Percentiles rank a stretch among this genome's conserved stretches.
Evolutionary conservation across 2,329 filamentous ascomycete species (phyloP).

Genomic region (Botrytis hyacinthi): DNA sequence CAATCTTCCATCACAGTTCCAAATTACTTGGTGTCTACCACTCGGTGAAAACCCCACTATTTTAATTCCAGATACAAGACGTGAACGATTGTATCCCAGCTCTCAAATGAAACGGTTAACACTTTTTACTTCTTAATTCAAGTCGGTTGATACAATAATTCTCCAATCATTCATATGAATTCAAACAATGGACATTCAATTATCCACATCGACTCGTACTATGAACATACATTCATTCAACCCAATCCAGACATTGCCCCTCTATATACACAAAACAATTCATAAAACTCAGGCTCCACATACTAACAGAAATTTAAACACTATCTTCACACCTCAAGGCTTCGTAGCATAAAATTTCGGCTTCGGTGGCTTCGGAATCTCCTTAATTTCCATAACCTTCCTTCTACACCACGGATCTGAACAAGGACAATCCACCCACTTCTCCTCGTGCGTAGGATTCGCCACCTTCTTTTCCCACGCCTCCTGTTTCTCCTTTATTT

Average conservation of each 20-base stretch:
- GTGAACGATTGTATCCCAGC: background rate
- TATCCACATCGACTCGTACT: background rate
- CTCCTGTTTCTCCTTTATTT: background rate
- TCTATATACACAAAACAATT: too few species aligned
- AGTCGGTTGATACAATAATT: background rate
- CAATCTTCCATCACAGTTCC: background rate
- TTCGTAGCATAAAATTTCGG: background rate
- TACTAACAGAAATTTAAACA: too few species aligned
- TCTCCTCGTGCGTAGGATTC: background rate
- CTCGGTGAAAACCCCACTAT: background rate
- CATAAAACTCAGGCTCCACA: too few species aligned
- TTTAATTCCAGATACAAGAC: background rate
- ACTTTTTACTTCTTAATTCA: background rate
- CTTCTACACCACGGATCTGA: background rate
- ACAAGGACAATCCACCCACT: background rate
- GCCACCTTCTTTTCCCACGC: background rate
- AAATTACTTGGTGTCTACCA: background rate
- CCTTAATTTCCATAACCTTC: background rate
- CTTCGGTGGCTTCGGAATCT: background rate
- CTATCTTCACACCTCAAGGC: background rate
- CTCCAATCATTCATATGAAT: background rate
- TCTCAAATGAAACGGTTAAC: background rate
- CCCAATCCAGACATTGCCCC: too few species aligned
- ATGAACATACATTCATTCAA: too few species aligned
- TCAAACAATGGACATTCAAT: background rate